Evolutionary conservation across 192 early-diverging fungal genomes (phyloP).

Genomic region (Linnemannia schmuckeri): DNA sequence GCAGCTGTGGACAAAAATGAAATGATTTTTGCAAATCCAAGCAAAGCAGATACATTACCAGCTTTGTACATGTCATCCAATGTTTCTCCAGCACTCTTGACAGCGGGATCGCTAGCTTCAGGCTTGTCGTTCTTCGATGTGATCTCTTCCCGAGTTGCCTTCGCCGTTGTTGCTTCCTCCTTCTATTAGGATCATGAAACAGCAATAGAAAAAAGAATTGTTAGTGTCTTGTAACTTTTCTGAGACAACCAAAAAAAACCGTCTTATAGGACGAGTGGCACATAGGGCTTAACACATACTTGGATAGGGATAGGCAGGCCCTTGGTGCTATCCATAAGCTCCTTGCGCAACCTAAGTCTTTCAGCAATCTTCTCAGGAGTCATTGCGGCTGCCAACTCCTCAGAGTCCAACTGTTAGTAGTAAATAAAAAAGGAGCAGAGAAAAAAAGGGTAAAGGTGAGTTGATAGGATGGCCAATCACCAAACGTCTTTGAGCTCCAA

Average conservation of each 20-base stretch:
- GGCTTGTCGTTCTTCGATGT: background rate
- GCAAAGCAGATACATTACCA: background rate
- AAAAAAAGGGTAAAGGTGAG: background rate
- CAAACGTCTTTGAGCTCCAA: background rate
- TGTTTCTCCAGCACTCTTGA: background rate
- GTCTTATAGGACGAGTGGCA: background rate
- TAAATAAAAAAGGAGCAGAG: background rate
- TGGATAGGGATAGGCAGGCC: background rate
- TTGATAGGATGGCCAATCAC: background rate
- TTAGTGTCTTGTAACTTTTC: background rate
- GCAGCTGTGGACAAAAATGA: background rate
- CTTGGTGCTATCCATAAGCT: background rate
- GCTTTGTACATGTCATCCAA: background rate
- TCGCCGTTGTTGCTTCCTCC: background rate
- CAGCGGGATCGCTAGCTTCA: background rate
- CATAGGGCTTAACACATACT: background rate
- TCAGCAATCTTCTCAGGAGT: conserved; percentile 11
- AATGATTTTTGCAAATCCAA: background rate
- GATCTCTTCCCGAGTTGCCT: background rate
- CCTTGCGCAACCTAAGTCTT: background rate
- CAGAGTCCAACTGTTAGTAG: background rate
- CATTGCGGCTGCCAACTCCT: conserved; percentile 6
- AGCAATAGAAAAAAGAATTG: background rate
- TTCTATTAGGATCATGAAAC: background rate
- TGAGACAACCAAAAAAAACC: background rate